These are phyloP conservation scores for Lichtheimia ramosa DNA, from an alignment of 371 early-diverging fungal species.

Conservation along the genomic window DNA sequence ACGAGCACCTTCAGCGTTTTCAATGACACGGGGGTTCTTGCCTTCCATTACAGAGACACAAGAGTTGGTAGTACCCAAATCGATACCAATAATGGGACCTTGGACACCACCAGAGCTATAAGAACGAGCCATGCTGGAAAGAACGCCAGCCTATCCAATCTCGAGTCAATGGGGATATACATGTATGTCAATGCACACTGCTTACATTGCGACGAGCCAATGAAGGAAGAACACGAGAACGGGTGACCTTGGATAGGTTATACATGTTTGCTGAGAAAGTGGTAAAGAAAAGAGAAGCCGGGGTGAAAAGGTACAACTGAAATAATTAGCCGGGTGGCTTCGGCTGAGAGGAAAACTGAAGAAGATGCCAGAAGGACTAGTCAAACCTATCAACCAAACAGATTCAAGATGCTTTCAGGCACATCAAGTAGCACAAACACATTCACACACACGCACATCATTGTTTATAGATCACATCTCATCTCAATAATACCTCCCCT, in stretches of 20 bases:
- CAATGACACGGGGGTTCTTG: conserved; percentile 94
- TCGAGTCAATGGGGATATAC: background rate
- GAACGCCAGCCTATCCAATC: conserved; percentile 19
- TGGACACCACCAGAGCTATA: conserved; percentile 75
- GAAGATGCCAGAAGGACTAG: no score
- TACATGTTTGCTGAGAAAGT: conserved; percentile 20
- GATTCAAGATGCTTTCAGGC: no score
- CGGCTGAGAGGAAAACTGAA: no score
- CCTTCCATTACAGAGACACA: conserved; percentile 99
- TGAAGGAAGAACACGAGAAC: conserved; percentile 26
- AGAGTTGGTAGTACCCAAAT: conserved; percentile 99
- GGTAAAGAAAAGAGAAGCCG: conserved; percentile 17
- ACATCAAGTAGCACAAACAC: no score
- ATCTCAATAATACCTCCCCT: no score
- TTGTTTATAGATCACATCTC: no score
- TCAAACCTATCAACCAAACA: no score
- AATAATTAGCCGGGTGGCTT: no score
- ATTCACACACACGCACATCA: no score
- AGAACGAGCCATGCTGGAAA: conserved; percentile 19
- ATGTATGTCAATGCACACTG: background rate
- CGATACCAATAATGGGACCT: conserved; percentile 98
- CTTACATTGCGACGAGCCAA: conserved; percentile 32
- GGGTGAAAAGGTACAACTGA: conserved; percentile 4
- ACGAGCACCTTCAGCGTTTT: conserved; percentile 94
- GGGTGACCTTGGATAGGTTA: conserved; percentile 32